These are phyloP conservation scores for Dryas drummondii DNA, from an alignment of 306 rosid species.

Conservation along the genomic window DNA sequence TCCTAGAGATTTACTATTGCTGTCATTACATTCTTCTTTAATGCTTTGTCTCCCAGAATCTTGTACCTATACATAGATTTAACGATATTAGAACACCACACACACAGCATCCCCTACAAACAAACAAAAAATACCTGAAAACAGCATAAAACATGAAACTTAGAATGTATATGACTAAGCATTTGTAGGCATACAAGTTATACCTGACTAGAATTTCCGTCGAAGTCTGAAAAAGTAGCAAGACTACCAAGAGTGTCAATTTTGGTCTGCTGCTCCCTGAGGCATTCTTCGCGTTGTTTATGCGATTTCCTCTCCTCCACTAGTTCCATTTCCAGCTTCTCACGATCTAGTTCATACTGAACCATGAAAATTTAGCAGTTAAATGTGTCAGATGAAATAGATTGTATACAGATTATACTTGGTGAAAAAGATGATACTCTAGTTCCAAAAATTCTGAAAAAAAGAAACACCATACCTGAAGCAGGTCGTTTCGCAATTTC, in stretches of 20 bases:
- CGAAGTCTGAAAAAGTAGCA: slow-evolving; percentile 46
- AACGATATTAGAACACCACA: slow-evolving; percentile 23
- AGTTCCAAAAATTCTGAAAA: slow-evolving; percentile 3
- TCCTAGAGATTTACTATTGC: slow-evolving; percentile 50
- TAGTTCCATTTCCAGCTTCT: slow-evolving; percentile 76
- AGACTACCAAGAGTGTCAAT: slow-evolving; percentile 48
- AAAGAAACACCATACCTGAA: slow-evolving; percentile 50
- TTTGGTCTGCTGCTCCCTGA: slow-evolving; percentile 64
- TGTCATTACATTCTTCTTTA: slow-evolving; percentile 45
- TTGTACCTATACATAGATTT: slow-evolving; percentile 36
- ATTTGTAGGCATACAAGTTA: slow-evolving; percentile 4
- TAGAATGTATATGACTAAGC: too few species aligned
- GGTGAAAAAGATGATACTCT: slow-evolving; percentile 12
- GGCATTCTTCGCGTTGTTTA: slow-evolving; percentile 55
- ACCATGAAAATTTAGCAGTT: slow-evolving; percentile 30
- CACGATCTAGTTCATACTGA: slow-evolving; percentile 88
- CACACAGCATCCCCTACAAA: background rate
- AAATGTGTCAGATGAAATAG: slow-evolving; percentile 2
- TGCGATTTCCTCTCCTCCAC: slow-evolving; percentile 81
- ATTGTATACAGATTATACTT: slow-evolving; percentile 16
- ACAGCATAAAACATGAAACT: background rate
- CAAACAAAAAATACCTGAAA: background rate
- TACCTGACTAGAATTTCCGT: slow-evolving; percentile 62
- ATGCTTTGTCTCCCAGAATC: slow-evolving; percentile 47
- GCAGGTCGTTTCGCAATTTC: slow-evolving; percentile 85